phyloP scores from a whole-genome alignment of 345 rosid genomes.

The Citrus glauca region DNA sequence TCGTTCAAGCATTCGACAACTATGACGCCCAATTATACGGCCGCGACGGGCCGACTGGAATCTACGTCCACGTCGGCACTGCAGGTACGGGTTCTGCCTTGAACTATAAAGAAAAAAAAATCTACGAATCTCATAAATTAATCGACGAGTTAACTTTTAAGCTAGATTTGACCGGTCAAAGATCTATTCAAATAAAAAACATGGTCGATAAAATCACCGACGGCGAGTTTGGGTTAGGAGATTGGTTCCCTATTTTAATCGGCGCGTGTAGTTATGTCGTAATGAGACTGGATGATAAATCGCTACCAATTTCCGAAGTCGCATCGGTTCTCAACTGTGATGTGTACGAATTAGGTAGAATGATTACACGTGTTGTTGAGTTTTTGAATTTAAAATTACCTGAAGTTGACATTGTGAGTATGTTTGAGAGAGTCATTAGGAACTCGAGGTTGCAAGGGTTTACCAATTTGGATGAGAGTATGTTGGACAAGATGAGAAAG shows the following conservation, averaged over 20 bases:
- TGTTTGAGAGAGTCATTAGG: constrained; percentile 39
- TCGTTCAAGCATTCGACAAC: constrained; percentile 36
- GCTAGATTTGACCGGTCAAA: constrained; percentile 28
- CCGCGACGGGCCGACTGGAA: constrained; percentile 55
- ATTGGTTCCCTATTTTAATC: constrained; percentile 61
- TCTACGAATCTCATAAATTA: constrained; percentile 50
- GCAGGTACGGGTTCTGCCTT: constrained; percentile 48
- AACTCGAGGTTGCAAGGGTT: constrained; percentile 27
- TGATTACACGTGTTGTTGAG: constrained; percentile 62
- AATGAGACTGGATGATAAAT: constrained; percentile 45
- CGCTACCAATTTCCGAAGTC: constrained; percentile 48
- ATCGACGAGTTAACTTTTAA: constrained; percentile 31
- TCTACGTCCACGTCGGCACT: constrained; percentile 48
- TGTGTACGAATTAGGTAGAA: constrained; percentile 60
- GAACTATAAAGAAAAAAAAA: constrained; percentile 53
- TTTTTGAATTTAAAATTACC: constrained; percentile 46
- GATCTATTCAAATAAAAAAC: constrained; percentile 25
- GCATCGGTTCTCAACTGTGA: constrained; percentile 46
- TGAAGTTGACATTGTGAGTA: constrained; percentile 47
- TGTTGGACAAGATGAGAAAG: constrained; percentile 40
- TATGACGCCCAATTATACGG: constrained; percentile 43
- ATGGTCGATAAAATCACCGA: constrained; percentile 48
- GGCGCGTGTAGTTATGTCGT: constrained; percentile 67
- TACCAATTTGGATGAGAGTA: constrained; percentile 33
- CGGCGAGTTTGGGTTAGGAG: constrained; percentile 62